Base-by-base conservation (phyloP, 768 basidiomycete genomes). In the Mycena polygramma region DNA sequence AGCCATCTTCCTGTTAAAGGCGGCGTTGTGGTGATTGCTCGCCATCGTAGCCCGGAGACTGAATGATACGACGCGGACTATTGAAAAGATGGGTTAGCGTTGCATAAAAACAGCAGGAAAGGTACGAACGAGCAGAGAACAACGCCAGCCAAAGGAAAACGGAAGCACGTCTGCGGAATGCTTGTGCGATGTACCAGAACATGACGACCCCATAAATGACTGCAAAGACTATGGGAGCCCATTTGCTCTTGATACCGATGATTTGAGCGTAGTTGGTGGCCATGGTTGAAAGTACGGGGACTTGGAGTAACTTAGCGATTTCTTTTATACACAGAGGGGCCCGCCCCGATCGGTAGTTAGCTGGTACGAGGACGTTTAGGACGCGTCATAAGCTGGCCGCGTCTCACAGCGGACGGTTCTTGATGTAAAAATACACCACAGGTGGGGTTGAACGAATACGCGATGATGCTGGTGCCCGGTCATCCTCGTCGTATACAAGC, bases 221-320 rank as follows among this genome's bases (percentile, higher is more conserved):
- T 14, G 71, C 71, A 58, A 72, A 72, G 61, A 72, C 36, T 54
- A 72, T 72, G 0, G 71, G 71, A 0, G 71, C 71, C 71, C 71
- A 72, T 72, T 54, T 64, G 45, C 65, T 72, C 61, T 72, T 36
- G 57, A 72, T 72, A 7, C 71, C 71, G 52, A 72, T 62, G n/a
- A 60, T 52, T 39, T 30, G 4, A 49, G 55, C 66, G 41, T 72
- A 72, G 41, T 72, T 72, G 57, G 66, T 72, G 22, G 69, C 52
- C 69, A 70, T 70, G 46, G 54, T 51, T 65, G 63, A 45, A 46
- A 54, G 30, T 30, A 30, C 30, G 30, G 30, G 30, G 30, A 30
- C 30, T 30, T 30, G 30, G 6, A 30, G 30, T 2, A 30, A 30
- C 30, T 30, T 30, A 6, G 6, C 30, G 30, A 6, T 30, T 30